These are phyloP conservation scores for Neurospora intermedia DNA, from an alignment of 495 filamentous ascomycete species.

Conservation along the genomic window DNA sequence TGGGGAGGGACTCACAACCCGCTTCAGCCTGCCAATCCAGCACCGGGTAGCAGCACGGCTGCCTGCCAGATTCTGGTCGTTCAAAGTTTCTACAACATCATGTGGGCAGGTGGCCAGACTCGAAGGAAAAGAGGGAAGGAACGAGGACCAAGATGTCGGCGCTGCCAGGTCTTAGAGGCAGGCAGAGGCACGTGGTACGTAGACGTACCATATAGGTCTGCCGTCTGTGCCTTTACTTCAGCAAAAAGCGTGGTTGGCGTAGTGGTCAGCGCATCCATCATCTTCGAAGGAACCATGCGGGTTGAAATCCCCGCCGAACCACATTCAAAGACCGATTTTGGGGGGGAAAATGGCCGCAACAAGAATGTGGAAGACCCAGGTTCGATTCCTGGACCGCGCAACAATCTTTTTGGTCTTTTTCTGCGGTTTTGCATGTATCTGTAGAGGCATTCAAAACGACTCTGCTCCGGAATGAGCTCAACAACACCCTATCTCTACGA, in stretches of 20 bases:
- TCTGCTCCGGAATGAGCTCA: too few species aligned
- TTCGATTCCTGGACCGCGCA: neutral
- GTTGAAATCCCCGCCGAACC: neutral
- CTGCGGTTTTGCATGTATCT: neutral
- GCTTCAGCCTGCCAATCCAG: neutral
- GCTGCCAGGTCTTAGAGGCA: neutral
- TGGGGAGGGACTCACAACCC: neutral
- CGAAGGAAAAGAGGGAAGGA: neutral
- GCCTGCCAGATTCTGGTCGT: neutral
- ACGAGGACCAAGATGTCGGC: neutral
- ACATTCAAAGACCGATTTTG: neutral
- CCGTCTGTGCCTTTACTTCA: neutral
- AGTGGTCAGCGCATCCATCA: neutral
- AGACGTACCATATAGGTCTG: neutral
- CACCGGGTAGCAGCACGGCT: neutral
- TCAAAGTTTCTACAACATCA: neutral
- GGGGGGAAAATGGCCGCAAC: neutral
- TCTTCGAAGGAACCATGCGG: neutral
- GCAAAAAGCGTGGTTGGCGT: neutral
- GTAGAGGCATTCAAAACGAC: too few species aligned
- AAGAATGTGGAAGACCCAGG: neutral
- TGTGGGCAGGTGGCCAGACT: neutral
- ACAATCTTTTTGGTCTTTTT: neutral
- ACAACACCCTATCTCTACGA: too few species aligned
- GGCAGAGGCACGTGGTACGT: neutral